Conservation (phyloP, 2,329 filamentous ascomycete genomes). For the Ophiostoma novo-ulmi region DNA sequence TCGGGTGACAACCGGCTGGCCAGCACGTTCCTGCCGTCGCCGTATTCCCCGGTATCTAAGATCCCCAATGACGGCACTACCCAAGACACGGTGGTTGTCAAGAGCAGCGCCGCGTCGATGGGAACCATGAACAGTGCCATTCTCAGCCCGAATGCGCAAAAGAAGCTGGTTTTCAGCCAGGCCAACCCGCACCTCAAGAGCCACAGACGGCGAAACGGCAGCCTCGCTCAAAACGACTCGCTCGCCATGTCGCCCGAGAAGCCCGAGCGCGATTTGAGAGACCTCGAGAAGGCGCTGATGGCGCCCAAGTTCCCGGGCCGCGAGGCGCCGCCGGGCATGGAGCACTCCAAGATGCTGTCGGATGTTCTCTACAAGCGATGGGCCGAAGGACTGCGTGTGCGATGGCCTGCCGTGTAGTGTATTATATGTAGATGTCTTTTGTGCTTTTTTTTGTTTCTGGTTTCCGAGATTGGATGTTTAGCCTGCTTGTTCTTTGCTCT, state of each 20-base stretch:
- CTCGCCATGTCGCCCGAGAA: conserved; percentile 33
- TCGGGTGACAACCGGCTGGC: conserved; percentile 63
- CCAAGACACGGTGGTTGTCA: conserved; percentile 54
- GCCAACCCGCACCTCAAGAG: conserved; percentile 82
- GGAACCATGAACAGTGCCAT: conserved; percentile 31
- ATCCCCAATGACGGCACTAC: conserved; percentile 42
- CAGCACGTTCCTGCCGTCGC: conserved; percentile 41
- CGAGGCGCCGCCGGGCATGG: conserved; percentile 66
- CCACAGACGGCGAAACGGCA: conserved; percentile 61
- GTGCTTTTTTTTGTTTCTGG: not conserved
- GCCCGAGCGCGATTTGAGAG: conserved; percentile 41
- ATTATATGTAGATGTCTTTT: not conserved
- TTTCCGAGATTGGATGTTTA: conserved; percentile 18
- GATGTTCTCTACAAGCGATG: conserved; percentile 89
- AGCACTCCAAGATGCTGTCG: conserved; percentile 82
- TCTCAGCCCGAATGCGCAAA: conserved; percentile 36
- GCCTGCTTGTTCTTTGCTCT: conserved; percentile 4
- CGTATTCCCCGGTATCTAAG: conserved; percentile 31
- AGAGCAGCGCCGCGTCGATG: conserved; percentile 40
- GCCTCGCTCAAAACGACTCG: conserved; percentile 32
- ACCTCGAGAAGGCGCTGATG: conserved; percentile 45
- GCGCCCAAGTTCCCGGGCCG: conserved; percentile 53
- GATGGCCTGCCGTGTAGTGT: conserved; percentile 27
- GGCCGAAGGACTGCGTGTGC: conserved; percentile 71
- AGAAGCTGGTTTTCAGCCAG: conserved; percentile 70